Evolutionary conservation across 2,329 filamentous ascomycete genomes (phyloP).

Genomic region (Diplodia seriata): DNA sequence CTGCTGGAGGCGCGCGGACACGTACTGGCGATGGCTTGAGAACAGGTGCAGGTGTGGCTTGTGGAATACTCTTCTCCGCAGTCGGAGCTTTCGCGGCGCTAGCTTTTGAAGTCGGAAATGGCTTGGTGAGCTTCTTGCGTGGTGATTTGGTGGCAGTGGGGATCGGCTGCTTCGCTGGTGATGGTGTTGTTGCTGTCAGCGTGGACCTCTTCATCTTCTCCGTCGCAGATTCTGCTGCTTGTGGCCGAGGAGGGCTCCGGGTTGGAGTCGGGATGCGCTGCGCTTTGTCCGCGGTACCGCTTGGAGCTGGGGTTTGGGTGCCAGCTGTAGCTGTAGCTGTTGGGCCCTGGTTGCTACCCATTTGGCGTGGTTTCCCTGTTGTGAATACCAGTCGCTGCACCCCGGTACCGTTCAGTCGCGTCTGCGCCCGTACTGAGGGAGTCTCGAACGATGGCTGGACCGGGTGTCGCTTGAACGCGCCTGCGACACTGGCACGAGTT

Average conservation of each 20-base stretch:
- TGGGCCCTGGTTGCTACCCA: not conserved
- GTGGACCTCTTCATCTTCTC: not conserved
- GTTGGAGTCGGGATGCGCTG: not conserved
- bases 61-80: not conserved
- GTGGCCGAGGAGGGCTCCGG: not conserved
- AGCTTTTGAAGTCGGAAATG: not conserved
- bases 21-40: not conserved
- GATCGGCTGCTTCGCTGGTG: not conserved
- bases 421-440: not conserved
- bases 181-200: not conserved
- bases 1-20: not conserved
- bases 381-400: conserved; percentile 25
- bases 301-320: not conserved
- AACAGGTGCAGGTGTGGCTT: not conserved
- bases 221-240: not conserved
- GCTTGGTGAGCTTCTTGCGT: not conserved
- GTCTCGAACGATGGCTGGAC: conserved; percentile 21
- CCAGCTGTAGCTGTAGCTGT: not conserved
- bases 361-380: conserved; percentile 3
- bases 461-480: conserved; percentile 3
- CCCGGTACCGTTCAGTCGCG: conserved; percentile 21
- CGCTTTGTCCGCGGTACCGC: not conserved
- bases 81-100: not conserved
- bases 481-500: conserved; percentile 10
- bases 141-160: not conserved